Base-by-base conservation (phyloP, 2,329 filamentous ascomycete species). In the Talaromyces sp. region DNA sequence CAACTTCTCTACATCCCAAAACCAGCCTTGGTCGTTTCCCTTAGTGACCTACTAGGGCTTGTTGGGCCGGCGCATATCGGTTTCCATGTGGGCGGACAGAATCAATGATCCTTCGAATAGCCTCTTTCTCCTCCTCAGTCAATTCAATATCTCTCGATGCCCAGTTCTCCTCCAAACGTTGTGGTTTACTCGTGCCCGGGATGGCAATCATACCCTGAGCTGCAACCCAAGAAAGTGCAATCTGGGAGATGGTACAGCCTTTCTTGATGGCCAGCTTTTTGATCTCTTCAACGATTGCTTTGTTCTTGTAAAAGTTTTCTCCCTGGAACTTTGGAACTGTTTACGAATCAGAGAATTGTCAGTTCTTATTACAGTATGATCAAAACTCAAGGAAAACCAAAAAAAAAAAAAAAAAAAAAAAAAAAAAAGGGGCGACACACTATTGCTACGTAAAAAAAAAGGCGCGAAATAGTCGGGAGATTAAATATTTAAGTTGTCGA, bases 301-400 rank as follows among this genome's bases (percentile, higher is more conserved):
- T 68, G 61, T 79, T 80, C 59, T 77, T 75, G 68, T 75, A 78
- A 57, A 79, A 79, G 60, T 79, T 79, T 2, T 79, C 76, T 8
- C 76, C 76, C 59, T 79, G 76, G 64, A 72, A 69, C 56, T 71
- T 71, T 10, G 66, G 66, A 11, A 54, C 70, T 70, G 17, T 14
- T 6, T 6, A 31, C 31, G 10, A 24, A 46, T 46, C 19, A 24
- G 12, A 46, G n/a, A 10, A 19, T 12, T 46, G 19, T 46, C 43
- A 19, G 21, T n/a, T 35, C 10, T n/a, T 38, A 7, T 53, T n/a
- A 53, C 14, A 11, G n/a, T n/a, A 29, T 3, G 26, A 29, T 19
- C 26, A 12, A 27, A 4, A 24, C 1, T 17, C 10, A 3, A 26
- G 38, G n/a, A n/a, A n/a, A n/a, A n/a, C n/a, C n/a, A n/a, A n/a